A percentile compares a stretch with the other conserved stretches of the same genome.
Conservation (phyloP, 192 early-diverging fungal genomes). For the Gigaspora rosea region DNA sequence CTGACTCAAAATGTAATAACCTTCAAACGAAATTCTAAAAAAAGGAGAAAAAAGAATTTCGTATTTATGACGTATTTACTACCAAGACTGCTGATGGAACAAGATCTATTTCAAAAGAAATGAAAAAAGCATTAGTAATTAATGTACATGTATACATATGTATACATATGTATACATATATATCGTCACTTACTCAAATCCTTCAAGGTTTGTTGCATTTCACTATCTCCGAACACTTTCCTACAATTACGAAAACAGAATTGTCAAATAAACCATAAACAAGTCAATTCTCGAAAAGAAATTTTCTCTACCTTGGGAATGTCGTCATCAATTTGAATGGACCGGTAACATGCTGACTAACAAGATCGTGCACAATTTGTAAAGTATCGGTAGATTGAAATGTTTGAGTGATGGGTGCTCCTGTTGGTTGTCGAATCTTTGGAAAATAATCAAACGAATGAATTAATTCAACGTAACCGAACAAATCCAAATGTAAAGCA, state of each 20-base stretch:
- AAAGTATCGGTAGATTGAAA: conserved; percentile 65
- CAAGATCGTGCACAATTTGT: conserved; percentile 59
- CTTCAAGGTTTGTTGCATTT: conserved; percentile 9
- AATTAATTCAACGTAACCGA: background rate
- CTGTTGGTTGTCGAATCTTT: conserved; percentile 14
- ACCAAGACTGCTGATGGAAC: conserved; percentile 10
- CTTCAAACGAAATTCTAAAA: background rate
- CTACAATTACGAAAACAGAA: background rate
- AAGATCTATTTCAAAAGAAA: background rate
- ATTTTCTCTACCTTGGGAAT: conserved; percentile 60
- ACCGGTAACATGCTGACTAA: conserved; percentile 47
- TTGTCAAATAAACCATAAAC: background rate
- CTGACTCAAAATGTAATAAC: no score
- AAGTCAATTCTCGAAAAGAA: background rate
- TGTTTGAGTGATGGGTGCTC: conserved; percentile 55
- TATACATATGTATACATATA: background rate
- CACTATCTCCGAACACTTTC: conserved; percentile 2
- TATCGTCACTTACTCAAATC: conserved; percentile 13
- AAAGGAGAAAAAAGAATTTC: background rate
- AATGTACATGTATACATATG: background rate
- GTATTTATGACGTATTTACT: background rate
- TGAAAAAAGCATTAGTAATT: background rate
- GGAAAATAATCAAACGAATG: background rate
- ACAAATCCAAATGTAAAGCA: background rate
- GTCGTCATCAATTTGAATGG: conserved; percentile 67